Evolutionary conservation across 805 yeast genomes (phyloP).

Genomic region (Wickerhamomyces ciferrii): DNA sequence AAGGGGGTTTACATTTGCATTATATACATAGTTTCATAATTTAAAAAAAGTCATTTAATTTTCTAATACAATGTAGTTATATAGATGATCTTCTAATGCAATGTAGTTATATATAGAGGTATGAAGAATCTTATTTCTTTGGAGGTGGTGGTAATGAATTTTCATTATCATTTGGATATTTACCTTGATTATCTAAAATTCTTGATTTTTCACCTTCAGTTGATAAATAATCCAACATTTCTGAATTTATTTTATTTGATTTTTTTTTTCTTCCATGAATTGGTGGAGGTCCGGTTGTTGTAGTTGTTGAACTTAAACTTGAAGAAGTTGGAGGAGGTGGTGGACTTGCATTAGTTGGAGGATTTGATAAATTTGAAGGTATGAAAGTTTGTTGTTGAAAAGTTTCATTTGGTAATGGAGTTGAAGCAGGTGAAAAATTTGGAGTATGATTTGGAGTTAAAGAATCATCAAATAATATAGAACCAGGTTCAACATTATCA

Average conservation of each 20-base stretch:
- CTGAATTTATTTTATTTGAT: constrained; percentile 12
- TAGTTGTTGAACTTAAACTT: not conserved
- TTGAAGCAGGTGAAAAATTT: not conserved
- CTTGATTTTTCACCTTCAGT: constrained; percentile 37
- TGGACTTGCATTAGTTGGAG: not conserved
- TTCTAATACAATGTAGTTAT: too few species aligned
- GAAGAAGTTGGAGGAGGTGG: not conserved
- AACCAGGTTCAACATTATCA: constrained; percentile 31
- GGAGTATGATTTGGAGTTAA: constrained; percentile 8
- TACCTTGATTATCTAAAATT: constrained; percentile 29
- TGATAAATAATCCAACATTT: constrained; percentile 33
- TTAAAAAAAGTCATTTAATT: too few species aligned
- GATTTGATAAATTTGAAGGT: constrained; percentile 1
- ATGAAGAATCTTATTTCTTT: constrained; percentile 6
- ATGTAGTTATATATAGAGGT: too few species aligned
- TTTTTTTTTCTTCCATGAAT: constrained; percentile 22
- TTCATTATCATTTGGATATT: constrained; percentile 12
- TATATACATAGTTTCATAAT: too few species aligned
- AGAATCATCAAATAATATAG: constrained; percentile 32
- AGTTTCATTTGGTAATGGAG: constrained; percentile 4
- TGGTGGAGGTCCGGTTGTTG: constrained; percentile 17
- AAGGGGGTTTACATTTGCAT: too few species aligned
- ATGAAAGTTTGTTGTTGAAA: constrained; percentile 2
- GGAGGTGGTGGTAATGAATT: constrained; percentile 30
- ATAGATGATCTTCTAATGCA: too few species aligned